A percentile compares a stretch with the other conserved stretches of the same genome.
phyloP scores from a whole-genome alignment of 116 monocot species.

The Posidonia oceanica region DNA sequence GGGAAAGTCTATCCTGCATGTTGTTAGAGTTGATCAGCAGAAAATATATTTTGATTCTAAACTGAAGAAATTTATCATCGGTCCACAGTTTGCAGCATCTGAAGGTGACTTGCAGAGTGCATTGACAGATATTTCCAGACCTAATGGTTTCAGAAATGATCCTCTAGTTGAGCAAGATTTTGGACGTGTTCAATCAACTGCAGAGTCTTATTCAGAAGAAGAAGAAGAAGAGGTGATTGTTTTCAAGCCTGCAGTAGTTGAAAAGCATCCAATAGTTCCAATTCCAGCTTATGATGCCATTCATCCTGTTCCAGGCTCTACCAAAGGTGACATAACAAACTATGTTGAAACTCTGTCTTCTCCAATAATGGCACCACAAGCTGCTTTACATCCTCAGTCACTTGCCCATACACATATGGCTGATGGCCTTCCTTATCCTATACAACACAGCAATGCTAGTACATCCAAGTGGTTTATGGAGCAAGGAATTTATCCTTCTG shows the following conservation, averaged over 20 bases:
- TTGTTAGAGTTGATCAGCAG: constrained; percentile 41
- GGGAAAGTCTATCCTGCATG: constrained; percentile 44
- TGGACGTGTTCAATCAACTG: constrained; percentile 9
- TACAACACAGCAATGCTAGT: constrained; percentile 13
- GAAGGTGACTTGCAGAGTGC: constrained; percentile 13
- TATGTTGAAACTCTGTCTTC: constrained; percentile 18
- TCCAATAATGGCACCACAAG: constrained; percentile 8
- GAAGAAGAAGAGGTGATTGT: constrained; percentile 93
- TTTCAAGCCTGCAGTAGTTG: constrained; percentile 56
- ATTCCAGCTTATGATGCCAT: constrained; percentile 14
- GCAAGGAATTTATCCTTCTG: constrained; percentile 28
- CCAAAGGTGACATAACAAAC: constrained; percentile 3
- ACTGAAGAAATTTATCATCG: constrained; percentile 50
- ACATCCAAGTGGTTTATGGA: constrained; percentile 41
- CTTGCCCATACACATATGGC: constrained; percentile 4
- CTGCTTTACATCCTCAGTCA: constrained; percentile 8
- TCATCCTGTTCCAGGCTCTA: constrained; percentile 13
- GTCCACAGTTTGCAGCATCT: constrained; percentile 23
- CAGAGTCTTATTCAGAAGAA: constrained; percentile 31
- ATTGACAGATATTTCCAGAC: constrained; percentile 4
- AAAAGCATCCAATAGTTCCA: constrained; percentile 16
- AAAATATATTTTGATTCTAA: constrained; percentile 58
- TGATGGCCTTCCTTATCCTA: constrained; percentile 7
- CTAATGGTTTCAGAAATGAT: constrained; percentile 12
- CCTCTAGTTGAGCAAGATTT: constrained; percentile 11